Conservation (phyloP, 352 stramenopile genomes). For the Phytophthora chlamydospora region DNA sequence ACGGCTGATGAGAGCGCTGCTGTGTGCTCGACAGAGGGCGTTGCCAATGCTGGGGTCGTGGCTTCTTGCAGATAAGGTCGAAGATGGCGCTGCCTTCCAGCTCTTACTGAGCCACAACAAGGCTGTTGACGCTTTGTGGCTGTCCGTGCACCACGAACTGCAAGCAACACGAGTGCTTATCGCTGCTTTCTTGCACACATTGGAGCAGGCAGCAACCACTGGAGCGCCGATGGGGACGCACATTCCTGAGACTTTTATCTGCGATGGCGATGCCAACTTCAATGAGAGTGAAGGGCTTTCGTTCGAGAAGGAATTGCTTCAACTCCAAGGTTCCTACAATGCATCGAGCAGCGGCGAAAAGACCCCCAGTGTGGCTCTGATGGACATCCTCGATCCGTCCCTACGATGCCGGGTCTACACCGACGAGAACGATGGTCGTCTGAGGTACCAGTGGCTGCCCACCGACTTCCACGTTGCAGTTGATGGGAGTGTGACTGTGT, state of each 20-base stretch:
- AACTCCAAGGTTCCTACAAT: no score
- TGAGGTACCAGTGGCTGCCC: constrained; percentile 23
- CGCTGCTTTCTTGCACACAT: constrained; percentile 2
- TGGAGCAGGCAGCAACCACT: constrained; percentile 1
- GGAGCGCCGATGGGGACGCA: constrained; percentile 7
- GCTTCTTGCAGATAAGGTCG: constrained; percentile 1
- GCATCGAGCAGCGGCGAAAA: neutral
- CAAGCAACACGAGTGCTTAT: constrained; percentile 13
- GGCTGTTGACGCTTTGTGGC: neutral
- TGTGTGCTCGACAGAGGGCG: constrained; percentile 8
- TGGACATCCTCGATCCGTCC: constrained; percentile 19
- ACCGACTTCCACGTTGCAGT: constrained; percentile 17
- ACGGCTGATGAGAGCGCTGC: neutral
- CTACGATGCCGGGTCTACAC: constrained; percentile 13
- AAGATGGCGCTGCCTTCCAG: neutral
- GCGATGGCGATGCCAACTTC: neutral
- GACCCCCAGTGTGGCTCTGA: neutral
- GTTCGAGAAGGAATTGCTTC: neutral
- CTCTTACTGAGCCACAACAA: constrained; percentile 8
- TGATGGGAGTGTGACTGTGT: constrained; percentile 1
- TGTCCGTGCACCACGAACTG: constrained; percentile 9
- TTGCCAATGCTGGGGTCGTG: constrained; percentile 18
- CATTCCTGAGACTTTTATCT: constrained; percentile 28
- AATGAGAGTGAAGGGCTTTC: neutral
- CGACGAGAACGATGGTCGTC: neutral